These are phyloP conservation scores for Backusella morwellensis DNA, from an alignment of 192 early-diverging fungal species.

Conservation along the genomic window DNA sequence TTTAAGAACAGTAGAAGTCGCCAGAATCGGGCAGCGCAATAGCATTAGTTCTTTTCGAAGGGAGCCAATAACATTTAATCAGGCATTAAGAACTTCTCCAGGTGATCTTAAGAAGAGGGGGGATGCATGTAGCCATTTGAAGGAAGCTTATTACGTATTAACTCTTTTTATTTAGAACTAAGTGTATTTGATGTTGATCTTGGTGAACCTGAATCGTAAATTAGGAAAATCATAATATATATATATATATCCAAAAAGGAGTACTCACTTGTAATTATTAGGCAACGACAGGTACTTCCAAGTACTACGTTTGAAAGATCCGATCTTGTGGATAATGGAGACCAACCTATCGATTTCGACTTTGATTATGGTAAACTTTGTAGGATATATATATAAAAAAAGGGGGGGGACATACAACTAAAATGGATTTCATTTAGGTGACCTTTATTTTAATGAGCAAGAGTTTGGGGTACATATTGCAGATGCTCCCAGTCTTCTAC, in stretches of 20 bases:
- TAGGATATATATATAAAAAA: neutral
- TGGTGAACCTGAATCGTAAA: neutral
- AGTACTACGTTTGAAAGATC: neutral
- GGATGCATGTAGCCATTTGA: neutral
- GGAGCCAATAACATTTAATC: neutral
- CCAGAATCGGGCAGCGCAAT: neutral
- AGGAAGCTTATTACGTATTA: neutral
- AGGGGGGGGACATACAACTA: neutral
- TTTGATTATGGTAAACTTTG: neutral
- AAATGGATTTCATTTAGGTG: neutral
- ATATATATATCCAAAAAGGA: neutral
- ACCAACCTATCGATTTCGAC: neutral
- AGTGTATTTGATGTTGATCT: neutral
- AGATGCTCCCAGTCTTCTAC: neutral
- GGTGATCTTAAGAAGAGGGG: neutral
- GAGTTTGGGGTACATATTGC: neutral
- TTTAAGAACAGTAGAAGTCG: neutral
- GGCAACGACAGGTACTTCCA: neutral
- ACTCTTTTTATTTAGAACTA: neutral
- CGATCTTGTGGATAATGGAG: neutral
- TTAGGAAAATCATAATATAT: too few relatives aligned
- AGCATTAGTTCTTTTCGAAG: neutral
- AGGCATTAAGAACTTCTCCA: neutral
- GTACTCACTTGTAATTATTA: neutral
- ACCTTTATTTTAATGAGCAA: slow-evolving; percentile 1